Evolutionary conservation across 1,139 yeast species (phyloP).

Genomic region (Sugiyamaella novakii): DNA sequence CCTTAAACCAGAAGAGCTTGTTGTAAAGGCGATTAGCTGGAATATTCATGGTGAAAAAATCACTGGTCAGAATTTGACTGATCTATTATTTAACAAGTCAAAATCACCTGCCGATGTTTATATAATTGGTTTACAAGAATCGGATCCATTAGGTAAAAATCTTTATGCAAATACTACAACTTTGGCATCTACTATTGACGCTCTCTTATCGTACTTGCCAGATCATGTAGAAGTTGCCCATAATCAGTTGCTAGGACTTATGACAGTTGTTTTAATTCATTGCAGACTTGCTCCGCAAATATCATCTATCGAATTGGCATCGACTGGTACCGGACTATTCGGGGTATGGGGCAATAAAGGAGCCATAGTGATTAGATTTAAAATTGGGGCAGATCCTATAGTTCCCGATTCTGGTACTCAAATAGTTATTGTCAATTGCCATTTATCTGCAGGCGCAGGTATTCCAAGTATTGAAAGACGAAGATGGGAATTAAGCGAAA

Average conservation of each 20-base stretch:
- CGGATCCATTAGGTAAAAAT: slow-evolving; percentile 53
- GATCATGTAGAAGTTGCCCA: slow-evolving; percentile 40
- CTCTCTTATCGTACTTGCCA: slow-evolving; percentile 38
- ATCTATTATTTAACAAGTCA: slow-evolving; percentile 28
- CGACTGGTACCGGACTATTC: slow-evolving; percentile 58
- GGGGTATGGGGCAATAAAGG: slow-evolving; percentile 66
- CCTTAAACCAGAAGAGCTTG: slow-evolving; percentile 4
- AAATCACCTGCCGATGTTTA: slow-evolving; percentile 36
- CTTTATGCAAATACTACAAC: slow-evolving; percentile 49
- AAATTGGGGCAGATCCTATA: slow-evolving; percentile 38
- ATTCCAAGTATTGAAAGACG: slow-evolving; percentile 46
- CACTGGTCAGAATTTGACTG: slow-evolving; percentile 32
- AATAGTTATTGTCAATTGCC: slow-evolving; percentile 60
- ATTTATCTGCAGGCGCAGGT: slow-evolving; percentile 72
- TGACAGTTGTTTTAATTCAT: slow-evolving; percentile 47
- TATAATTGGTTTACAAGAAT: slow-evolving; percentile 54
- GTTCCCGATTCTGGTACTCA: slow-evolving; percentile 46
- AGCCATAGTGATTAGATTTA: slow-evolving; percentile 48
- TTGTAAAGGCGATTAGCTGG: slow-evolving; percentile 48
- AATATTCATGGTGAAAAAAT: slow-evolving; percentile 49
- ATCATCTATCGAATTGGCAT: slow-evolving; percentile 42
- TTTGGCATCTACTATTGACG: slow-evolving; percentile 44
- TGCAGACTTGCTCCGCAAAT: slow-evolving; percentile 43
- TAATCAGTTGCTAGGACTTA: slow-evolving; percentile 53
- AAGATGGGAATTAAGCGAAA: slow-evolving; percentile 50